Base-by-base conservation (phyloP, 1,284 basidiomycete genomes). In the Boletellus dicymbophilus region DNA sequence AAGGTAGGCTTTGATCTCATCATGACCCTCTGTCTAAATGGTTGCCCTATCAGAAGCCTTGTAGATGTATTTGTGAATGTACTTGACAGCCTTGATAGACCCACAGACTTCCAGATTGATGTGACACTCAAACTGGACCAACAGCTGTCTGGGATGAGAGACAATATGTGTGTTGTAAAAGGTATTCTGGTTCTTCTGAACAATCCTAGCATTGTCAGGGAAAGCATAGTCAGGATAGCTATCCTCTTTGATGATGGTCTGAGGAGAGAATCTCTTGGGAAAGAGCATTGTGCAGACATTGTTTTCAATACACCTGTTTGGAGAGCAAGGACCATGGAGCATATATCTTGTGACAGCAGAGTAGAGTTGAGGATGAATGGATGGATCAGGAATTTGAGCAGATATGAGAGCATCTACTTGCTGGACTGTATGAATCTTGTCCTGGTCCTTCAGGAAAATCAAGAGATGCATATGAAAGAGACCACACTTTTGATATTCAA, bases 381-480 rank as follows among this genome's bases (percentile, higher is more conserved):
- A 0, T 0, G 40, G 1, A 46, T 57, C 36, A 20, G 56, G 36
- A 15, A 58, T 27, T 1, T 57, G 46, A 4, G 48, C 55, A 15
- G 46, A 52, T 0, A 55, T 51, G 10, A 56, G 15, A 1, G 45
- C 37, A 56, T 56, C 20, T 0, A 15, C 3, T 21, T 54, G 38
- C 2, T 55, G 3, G 0, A 54, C 13, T 44, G 28, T 18, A 2
- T 3, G 5, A 12, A 53, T 45, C 22, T 48, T 54, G 18, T 46
- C 23, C 16, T 37, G 33, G 2, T 44, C 8, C 9, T 57, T 34
- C 11, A 57, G 22, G 4, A 57, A 57, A 3, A 57, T 25, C 16
- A 57, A 58, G 0, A 73, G 51, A 49, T 82, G 79, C 53, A 74
- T 57, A 2, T 54, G 44, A 34, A 44, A 39, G 0, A 57, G 48